A percentile compares a stretch with the other conserved stretches of the same genome.
phyloP scores from a whole-genome alignment of 768 basidiomycete species.

The Podaxis pistillaris region DNA sequence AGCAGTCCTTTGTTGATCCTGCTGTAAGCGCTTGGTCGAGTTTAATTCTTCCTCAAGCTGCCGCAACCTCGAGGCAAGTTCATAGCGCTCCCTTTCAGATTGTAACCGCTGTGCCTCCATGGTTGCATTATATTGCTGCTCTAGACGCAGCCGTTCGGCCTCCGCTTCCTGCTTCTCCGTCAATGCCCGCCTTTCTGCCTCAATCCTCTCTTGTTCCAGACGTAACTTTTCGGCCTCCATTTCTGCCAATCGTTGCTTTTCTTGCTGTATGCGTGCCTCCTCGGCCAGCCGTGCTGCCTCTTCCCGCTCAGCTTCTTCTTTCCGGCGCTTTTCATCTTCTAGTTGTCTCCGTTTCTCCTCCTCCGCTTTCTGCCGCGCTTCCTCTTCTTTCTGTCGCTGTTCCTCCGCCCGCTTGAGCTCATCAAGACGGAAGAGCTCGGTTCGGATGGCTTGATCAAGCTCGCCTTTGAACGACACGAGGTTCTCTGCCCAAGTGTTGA shows the following conservation, averaged over 20 bases:
- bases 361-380: slow-evolving; percentile 34
- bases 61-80: slow-evolving; percentile 5
- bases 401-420: slow-evolving; percentile 34
- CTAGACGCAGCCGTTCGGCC: slow-evolving; percentile 20
- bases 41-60: slow-evolving; percentile 15
- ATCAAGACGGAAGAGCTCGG: slow-evolving; percentile 40
- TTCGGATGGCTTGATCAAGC: slow-evolving; percentile 39
- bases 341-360: slow-evolving; percentile 32
- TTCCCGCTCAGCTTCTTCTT: slow-evolving; percentile 24
- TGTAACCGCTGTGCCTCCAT: slow-evolving; percentile 25
- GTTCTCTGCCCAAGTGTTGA: slow-evolving; percentile 49
- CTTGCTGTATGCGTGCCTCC: slow-evolving; percentile 26
- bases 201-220: slow-evolving; percentile 26
- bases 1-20: slow-evolving; percentile 19
- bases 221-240: slow-evolving; percentile 28
- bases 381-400: slow-evolving; percentile 31
- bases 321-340: slow-evolving; percentile 31
- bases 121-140: slow-evolving; percentile 19
- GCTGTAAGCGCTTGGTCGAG: slow-evolving; percentile 20
- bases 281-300: slow-evolving; percentile 31
- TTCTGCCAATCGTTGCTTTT: slow-evolving; percentile 22
- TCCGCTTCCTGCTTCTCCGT: slow-evolving; percentile 23
- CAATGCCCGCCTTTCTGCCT: slow-evolving; percentile 24
- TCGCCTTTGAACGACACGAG: slow-evolving; percentile 37
- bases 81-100: slow-evolving; percentile 21